Base-by-base conservation (phyloP, 2,329 filamentous ascomycete species). In the Phialemonium atrogriseum region DNA sequence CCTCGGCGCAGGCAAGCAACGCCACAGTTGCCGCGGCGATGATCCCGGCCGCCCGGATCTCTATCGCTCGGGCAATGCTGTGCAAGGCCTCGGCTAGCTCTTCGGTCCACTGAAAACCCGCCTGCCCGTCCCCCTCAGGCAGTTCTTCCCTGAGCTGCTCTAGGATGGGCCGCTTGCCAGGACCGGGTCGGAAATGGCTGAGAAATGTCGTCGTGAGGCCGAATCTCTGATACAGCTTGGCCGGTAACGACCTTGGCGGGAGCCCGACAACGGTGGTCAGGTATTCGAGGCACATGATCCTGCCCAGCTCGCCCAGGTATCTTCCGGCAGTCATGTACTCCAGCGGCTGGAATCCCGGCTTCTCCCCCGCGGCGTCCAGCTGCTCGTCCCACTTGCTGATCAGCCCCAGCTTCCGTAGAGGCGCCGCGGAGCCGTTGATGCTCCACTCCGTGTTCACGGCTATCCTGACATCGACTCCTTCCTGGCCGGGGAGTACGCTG, bases 381-480 rank as follows among this genome's bases (percentile, higher is more conserved):
- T 68, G 58, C 8, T 63, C 56, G 46, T 91, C 84, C 84, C 84
- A 89, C 21, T 59, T 59, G 8, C 73, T 87, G 31, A 84, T 72
- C 28, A 88, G 66, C 1, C 64, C 62, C 13, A 78, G 58, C 15
- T 77, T 66, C 15, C 68, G 63, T 33, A 89, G 59, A 1, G 84
- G 80, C 6, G 68, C 63, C n/a, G 76, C 77, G 3, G 83, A 76
- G 6, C 84, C 84, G 16, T 78, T 79, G 45, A 91, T 86, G 31
- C 80, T 84, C 80, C 82, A 88, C 56, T 91, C 84, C 0, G 84
- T 89, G 49, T 89, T 89, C 40, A 89, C 76, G 5, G 84, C 73
- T 10, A 87, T 78, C 42, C 74, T 78, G n/a, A 71, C 60, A 6
- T 80, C 66, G 10, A 64, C 58, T 2, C 63, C 42, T 35, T 58